Evolutionary conservation across 1,139 yeast genomes (phyloP), one percentile per base, ranked within the genome.

Genomic region (Hemisphaericaspora subhashii): DNA sequence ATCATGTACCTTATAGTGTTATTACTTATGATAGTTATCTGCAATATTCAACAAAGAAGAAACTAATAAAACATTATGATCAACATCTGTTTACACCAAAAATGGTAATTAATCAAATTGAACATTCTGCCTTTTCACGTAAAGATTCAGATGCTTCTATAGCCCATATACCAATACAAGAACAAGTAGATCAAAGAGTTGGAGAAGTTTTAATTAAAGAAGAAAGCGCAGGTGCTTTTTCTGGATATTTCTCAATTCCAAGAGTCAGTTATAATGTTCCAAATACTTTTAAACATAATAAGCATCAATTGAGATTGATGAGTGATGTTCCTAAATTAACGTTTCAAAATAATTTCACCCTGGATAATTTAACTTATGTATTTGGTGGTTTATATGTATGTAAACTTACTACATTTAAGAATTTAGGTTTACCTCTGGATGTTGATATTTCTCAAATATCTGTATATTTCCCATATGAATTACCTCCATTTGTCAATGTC

Each of bases 401-500:
- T 18, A 52, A 51, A 20, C 35, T 40, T 11, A 40, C 54, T 7
- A 52, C 50, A 28, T 59, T 68, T 31, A 51, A 52, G n/a, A 51
- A 54, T 17, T 43, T 66, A 31, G 74, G 74, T 1, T 51, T 72
- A 8, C 77, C 77, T 1, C 44, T 40, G 5, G 53, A 60, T 33
- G 58, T 60, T 3, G 63, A 61, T 34, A 53, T 64, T 4, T 47
- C 53, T 4, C 58, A 53, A 27, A 60, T 72, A 5, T 66, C 74
- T 4, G 65, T 72, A 1, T 55, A 66, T 38, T 62, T 72, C 33
- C 68, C 74, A 3, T 61, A 63, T 33, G 64, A 65, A 11, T 47
- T 69, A 23, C 77, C 77, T 1, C 77, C 77, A 2, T 62, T 60
- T 43, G 54, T 72, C 21, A 63, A 64, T 45, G 50, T 54, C 29